Conservation (phyloP, 2,329 filamentous ascomycete species). For the Fusarium palustre region DNA sequence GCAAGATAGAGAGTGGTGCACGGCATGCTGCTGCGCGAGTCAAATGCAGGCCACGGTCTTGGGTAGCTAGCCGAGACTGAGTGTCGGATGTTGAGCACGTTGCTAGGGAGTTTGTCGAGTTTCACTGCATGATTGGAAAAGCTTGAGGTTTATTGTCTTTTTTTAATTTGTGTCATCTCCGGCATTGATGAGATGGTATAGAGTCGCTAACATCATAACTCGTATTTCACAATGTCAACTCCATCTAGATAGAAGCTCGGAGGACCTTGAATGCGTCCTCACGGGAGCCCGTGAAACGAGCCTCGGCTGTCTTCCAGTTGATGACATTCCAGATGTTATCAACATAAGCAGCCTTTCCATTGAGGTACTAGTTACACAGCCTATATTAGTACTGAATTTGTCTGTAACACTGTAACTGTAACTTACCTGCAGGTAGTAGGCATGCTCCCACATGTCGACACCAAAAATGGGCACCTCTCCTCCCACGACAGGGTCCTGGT, state of each 20-base stretch:
- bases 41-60: constrained; percentile 20
- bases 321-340: constrained; percentile 83
- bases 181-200: background rate
- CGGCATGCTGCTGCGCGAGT: constrained; percentile 31
- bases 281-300: constrained; percentile 65
- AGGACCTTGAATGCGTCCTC: constrained; percentile 61
- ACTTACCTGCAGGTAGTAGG: constrained; percentile 83
- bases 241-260: constrained; percentile 54
- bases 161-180: background rate
- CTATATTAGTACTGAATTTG: constrained; percentile 1
- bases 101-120: constrained; percentile 7
- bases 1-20: background rate
- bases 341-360: constrained; percentile 79
- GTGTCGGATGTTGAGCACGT: constrained; percentile 39
- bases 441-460: constrained; percentile 94
- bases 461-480: constrained; percentile 78
- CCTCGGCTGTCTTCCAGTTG: constrained; percentile 79
- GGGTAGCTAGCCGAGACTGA: constrained; percentile 40
- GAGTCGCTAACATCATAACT: background rate
- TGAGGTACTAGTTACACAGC: constrained; percentile 69
- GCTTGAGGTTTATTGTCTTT: background rate
- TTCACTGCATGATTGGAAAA: constrained; percentile 6
- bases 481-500: constrained; percentile 80
- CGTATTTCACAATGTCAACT: background rate
- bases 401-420: background rate